Evolutionary conservation across 257 asterid genomes (phyloP).

Genomic region (Solanum rostratum): DNA sequence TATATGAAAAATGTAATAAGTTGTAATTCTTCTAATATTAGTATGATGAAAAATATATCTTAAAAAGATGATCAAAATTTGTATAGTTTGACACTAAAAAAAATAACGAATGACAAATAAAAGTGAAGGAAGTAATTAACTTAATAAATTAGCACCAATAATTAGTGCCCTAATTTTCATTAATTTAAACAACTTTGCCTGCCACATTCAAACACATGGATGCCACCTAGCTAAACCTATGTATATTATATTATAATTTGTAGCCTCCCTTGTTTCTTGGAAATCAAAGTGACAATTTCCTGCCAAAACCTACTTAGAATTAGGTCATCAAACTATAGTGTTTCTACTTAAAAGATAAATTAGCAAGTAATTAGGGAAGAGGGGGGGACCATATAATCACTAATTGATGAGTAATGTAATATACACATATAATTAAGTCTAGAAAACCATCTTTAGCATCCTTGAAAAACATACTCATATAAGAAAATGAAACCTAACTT

Average conservation of each 20-base stretch:
- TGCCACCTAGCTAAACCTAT: neutral
- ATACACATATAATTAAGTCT: neutral
- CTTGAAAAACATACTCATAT: neutral
- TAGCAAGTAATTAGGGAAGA: neutral
- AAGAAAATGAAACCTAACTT: neutral
- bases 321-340: neutral
- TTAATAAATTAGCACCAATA: neutral
- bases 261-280: neutral
- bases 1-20: neutral
- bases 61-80: neutral
- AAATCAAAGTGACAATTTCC: neutral
- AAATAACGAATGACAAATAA: neutral
- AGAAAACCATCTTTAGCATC: neutral
- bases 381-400: neutral
- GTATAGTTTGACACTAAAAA: neutral
- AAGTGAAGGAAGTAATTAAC: neutral
- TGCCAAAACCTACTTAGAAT: neutral
- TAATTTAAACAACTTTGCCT: neutral
- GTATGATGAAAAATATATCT: neutral
- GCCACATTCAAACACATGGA: neutral
- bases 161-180: neutral
- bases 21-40: neutral
- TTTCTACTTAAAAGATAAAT: neutral
- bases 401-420: neutral
- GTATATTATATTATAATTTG: neutral